Conservation (phyloP, 2,329 filamentous ascomycete species). For the Nemania sp. region DNA sequence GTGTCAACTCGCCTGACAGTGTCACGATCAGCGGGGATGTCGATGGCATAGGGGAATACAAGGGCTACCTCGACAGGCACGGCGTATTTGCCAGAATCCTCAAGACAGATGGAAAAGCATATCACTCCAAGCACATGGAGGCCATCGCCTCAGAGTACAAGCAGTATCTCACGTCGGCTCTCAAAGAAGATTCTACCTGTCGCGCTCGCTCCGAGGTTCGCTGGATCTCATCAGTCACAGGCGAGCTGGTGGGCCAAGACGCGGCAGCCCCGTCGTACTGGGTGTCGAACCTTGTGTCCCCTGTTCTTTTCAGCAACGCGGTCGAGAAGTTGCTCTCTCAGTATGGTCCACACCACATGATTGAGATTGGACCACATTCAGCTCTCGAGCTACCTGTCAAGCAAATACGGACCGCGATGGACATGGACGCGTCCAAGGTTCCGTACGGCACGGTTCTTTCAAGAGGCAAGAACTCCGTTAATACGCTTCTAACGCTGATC, state of each 20-base stretch:
- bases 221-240: too few relatives aligned
- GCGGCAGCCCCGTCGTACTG: too few relatives aligned
- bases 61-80: neutral
- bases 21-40: slow-evolving; percentile 15
- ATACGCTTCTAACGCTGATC: too few relatives aligned
- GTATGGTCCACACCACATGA: neutral
- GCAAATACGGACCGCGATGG: neutral
- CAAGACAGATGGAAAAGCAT: slow-evolving; percentile 4
- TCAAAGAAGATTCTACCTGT: too few relatives aligned
- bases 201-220: too few relatives aligned
- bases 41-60: neutral
- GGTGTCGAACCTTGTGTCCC: slow-evolving; percentile 8
- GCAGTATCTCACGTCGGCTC: too few relatives aligned
- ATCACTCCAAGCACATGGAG: slow-evolving; percentile 24
- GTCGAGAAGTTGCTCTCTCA: neutral
- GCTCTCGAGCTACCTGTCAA: neutral
- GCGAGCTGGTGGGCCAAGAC: too few relatives aligned
- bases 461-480: too few relatives aligned
- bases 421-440: neutral
- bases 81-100: slow-evolving; percentile 10
- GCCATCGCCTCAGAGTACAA: slow-evolving; percentile 5
- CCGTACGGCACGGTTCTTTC: too few relatives aligned
- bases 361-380: slow-evolving; percentile 20
- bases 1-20: slow-evolving; percentile 18
- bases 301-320: slow-evolving; percentile 11